Evolutionary conservation across 2,329 filamentous ascomycete species (phyloP).

Genomic region (Lachnellula cervina): DNA sequence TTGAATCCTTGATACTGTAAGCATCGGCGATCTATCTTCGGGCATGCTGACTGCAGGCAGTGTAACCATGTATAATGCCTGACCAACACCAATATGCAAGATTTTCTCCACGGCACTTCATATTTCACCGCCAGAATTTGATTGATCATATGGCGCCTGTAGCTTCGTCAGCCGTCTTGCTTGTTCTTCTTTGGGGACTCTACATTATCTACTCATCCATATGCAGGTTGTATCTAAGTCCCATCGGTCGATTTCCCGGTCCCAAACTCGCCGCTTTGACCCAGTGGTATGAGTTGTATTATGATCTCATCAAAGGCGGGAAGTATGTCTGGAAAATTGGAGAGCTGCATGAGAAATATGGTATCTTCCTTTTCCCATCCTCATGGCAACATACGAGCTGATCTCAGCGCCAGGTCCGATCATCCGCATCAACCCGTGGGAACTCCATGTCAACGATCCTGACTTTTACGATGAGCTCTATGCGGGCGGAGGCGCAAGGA

Average conservation of each 20-base stretch:
- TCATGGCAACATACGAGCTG: slow-evolving; percentile 36
- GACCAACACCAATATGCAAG: no score
- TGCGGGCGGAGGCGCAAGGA: background rate
- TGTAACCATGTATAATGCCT: no score
- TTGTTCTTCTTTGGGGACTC: background rate
- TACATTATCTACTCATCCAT: background rate
- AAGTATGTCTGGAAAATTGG: slow-evolving; percentile 39
- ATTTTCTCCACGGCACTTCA: no score
- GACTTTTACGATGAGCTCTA: slow-evolving; percentile 26
- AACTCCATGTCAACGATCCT: slow-evolving; percentile 27
- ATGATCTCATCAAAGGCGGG: slow-evolving; percentile 37
- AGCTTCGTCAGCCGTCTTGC: background rate
- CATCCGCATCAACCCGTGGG: slow-evolving; percentile 25
- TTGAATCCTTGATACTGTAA: no score
- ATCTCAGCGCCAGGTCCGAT: slow-evolving; percentile 18
- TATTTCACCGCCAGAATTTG: no score
- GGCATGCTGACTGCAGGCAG: no score
- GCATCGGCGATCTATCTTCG: no score
- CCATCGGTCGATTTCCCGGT: slow-evolving; percentile 23
- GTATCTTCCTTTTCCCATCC: slow-evolving; percentile 20
- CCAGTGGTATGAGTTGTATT: slow-evolving; percentile 29
- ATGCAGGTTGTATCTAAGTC: slow-evolving; percentile 24
- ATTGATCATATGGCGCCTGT: background rate
- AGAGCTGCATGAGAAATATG: slow-evolving; percentile 39
- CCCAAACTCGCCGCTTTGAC: slow-evolving; percentile 20